Evolutionary conservation across 257 asterid species (phyloP).

Genomic region (Scutellaria galericulata): DNA sequence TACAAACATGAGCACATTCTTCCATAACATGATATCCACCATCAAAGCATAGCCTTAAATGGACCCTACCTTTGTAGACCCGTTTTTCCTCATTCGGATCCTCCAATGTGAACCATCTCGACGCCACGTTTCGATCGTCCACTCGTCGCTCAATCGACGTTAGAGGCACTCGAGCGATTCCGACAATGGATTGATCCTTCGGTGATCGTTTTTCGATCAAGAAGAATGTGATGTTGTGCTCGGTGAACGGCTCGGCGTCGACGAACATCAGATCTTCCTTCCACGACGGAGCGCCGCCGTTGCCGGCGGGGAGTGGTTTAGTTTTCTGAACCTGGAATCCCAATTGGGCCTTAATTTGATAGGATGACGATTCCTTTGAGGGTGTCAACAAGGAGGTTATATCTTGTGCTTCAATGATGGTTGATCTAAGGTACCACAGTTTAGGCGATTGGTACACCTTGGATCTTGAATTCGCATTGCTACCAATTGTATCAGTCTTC

Average conservation of each 20-base stretch:
- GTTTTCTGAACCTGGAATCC: conserved; percentile 81
- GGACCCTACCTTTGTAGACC: conserved; percentile 73
- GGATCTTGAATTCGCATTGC: conserved; percentile 60
- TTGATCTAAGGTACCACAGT: conserved; percentile 78
- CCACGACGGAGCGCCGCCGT: conserved; percentile 78
- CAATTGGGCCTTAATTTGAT: conserved; percentile 61
- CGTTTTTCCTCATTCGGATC: conserved; percentile 59
- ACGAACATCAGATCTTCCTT: conserved; percentile 76
- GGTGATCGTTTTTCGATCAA: conserved; percentile 58
- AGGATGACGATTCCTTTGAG: conserved; percentile 49
- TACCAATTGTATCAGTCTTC: conserved; percentile 71
- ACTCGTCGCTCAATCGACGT: conserved; percentile 74
- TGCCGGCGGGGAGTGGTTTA: conserved; percentile 42
- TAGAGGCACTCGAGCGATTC: conserved; percentile 62
- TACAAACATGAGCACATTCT: conserved; percentile 75
- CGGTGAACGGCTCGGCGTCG: conserved; percentile 83
- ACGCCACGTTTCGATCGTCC: conserved; percentile 77
- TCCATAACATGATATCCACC: conserved; percentile 98
- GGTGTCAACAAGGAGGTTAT: conserved; percentile 44
- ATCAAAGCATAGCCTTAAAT: conserved; percentile 72
- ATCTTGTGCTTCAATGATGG: conserved; percentile 78
- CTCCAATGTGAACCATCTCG: conserved; percentile 83
- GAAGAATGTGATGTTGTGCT: conserved; percentile 47
- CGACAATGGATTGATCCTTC: conserved; percentile 57
- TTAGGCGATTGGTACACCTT: conserved; percentile 90